Percentiles rank a stretch among this genome's conserved stretches.
phyloP scores from a whole-genome alignment of 306 rosid species.

The Acacia crassicarpa region DNA sequence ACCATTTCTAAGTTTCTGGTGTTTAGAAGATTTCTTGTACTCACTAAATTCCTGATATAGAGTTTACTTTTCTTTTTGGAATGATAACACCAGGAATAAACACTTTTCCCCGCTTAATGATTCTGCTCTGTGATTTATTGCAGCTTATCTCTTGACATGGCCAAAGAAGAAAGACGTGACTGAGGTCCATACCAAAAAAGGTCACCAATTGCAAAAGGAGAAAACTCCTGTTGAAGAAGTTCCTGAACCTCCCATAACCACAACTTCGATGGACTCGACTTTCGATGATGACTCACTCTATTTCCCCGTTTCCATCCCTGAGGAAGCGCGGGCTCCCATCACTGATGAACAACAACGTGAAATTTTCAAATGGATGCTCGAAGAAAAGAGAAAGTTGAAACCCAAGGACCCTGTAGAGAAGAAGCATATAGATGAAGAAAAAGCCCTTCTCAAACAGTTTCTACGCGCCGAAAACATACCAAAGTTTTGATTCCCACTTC shows the following conservation, averaged over 20 bases:
- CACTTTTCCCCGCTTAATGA: not conserved
- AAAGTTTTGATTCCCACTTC: constrained; percentile 38
- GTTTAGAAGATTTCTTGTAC: not conserved
- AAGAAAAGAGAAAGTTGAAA: constrained; percentile 58
- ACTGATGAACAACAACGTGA: constrained; percentile 58
- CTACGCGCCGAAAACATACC: constrained; percentile 51
- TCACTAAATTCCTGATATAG: not conserved
- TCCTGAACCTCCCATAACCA: constrained; percentile 24
- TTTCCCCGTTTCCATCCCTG: constrained; percentile 36
- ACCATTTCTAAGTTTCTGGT: not conserved
- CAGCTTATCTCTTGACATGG: constrained; percentile 72
- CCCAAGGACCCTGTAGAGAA: constrained; percentile 54
- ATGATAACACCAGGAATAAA: not conserved
- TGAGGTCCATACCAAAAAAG: constrained; percentile 31
- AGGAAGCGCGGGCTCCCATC: constrained; percentile 34
- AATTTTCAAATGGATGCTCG: constrained; percentile 60
- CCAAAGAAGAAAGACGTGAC: constrained; percentile 51
- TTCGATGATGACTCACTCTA: constrained; percentile 37
- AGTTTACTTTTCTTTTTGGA: not conserved
- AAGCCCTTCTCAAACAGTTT: constrained; percentile 55
- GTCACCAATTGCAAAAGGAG: constrained; percentile 34
- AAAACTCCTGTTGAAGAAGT: constrained; percentile 50
- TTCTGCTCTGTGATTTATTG: constrained; percentile 28
- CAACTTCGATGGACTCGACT: constrained; percentile 29
- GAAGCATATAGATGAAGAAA: constrained; percentile 58